These are phyloP conservation scores for Stylonectria norvegica DNA, from an alignment of 2,329 filamentous ascomycete species.

Conservation along the genomic window DNA sequence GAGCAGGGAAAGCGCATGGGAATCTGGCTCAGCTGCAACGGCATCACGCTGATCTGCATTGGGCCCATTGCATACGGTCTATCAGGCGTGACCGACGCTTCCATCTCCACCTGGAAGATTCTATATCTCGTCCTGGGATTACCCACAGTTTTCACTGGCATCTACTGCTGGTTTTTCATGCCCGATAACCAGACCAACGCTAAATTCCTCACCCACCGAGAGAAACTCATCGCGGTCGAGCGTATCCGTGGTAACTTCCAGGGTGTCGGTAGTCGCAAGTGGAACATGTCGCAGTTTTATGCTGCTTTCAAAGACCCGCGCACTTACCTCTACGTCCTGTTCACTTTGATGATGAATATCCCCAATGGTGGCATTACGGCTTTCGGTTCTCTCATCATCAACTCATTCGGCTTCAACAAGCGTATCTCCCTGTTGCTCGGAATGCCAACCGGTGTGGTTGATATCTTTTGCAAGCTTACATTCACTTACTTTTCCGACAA, in stretches of 20 bases:
- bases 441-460: conserved; percentile 56
- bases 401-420: conserved; percentile 52
- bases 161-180: conserved; percentile 51
- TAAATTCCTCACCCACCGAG: conserved; percentile 51
- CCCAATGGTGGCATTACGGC: conserved; percentile 50
- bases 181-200: conserved; percentile 60
- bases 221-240: conserved; percentile 57
- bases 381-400: conserved; percentile 55
- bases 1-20: conserved; percentile 32
- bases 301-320: conserved; percentile 35
- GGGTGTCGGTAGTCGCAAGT: conserved; percentile 34
- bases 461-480: conserved; percentile 48
- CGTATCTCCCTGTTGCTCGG: conserved; percentile 56
- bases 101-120: conserved; percentile 34
- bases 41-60: conserved; percentile 16
- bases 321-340: conserved; percentile 37
- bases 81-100: conserved; percentile 8
- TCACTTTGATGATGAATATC: conserved; percentile 50
- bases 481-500: conserved; percentile 28
- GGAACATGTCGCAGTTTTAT: conserved; percentile 37
- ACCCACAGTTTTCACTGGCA: conserved; percentile 40
- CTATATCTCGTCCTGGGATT: conserved; percentile 26
- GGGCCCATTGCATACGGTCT: conserved; percentile 23
- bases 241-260: conserved; percentile 48
- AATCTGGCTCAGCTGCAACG: conserved; percentile 23